Percentiles rank a stretch among this genome's conserved stretches.
phyloP scores from a whole-genome alignment of 2,329 filamentous ascomycete genomes.

The Fusarium sp. region DNA sequence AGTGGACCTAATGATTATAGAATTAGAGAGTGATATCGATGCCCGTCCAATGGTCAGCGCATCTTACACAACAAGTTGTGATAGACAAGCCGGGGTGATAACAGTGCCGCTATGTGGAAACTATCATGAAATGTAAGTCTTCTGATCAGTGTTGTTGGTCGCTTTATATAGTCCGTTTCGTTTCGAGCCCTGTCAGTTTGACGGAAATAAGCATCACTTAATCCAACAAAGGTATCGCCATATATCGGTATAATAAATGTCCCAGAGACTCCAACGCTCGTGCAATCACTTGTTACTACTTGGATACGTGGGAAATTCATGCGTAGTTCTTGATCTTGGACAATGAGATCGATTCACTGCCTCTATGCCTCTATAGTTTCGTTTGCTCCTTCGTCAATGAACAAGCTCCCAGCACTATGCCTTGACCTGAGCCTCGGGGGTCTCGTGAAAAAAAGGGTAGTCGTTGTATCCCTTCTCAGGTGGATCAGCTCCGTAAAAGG shows the following conservation, averaged over 20 bases:
- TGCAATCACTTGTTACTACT: neutral
- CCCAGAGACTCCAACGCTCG: neutral
- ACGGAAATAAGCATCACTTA: neutral
- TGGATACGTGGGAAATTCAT: neutral
- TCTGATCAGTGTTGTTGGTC: neutral
- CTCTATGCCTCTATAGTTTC: conserved; percentile 1
- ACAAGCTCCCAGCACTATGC: neutral
- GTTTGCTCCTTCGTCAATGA: too few relatives aligned
- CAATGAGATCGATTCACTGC: neutral
- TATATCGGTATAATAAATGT: neutral
- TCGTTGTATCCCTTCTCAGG: conserved; percentile 45
- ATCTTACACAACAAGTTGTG: neutral
- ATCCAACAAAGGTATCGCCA: neutral
- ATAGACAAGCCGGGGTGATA: neutral
- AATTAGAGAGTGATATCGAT: neutral
- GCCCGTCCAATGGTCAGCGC: neutral
- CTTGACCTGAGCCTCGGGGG: neutral
- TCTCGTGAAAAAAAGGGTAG: conserved; percentile 34
- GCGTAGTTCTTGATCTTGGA: neutral
- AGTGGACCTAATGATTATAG: neutral
- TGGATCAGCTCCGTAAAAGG: conserved; percentile 52
- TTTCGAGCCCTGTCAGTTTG: neutral
- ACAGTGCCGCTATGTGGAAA: neutral
- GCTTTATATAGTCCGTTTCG: neutral
- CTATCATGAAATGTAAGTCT: neutral